phyloP scores from a whole-genome alignment of 108 stramenopile genomes.

The Nitzschia sp. region DNA sequence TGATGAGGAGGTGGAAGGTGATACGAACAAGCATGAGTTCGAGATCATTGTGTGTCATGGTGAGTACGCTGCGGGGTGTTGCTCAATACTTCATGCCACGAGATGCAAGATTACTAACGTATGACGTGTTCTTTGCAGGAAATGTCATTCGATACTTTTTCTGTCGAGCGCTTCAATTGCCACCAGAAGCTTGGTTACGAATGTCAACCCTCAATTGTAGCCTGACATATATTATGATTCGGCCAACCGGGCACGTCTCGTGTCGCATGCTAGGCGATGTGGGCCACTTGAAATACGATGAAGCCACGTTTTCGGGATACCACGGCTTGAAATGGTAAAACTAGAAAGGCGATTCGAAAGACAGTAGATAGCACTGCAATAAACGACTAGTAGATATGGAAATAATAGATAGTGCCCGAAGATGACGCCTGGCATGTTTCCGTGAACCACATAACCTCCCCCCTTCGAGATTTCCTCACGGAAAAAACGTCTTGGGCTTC shows the following conservation, averaged over 20 bases:
- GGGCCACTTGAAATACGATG: conserved; percentile 77
- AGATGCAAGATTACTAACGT: too few relatives aligned
- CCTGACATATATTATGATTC: conserved; percentile 83
- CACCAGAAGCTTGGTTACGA: conserved; percentile 92
- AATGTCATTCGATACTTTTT: conserved; percentile 95
- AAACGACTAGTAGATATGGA: too few relatives aligned
- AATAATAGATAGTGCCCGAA: too few relatives aligned
- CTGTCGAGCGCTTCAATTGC: conserved; percentile 89
- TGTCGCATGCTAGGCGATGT: conserved; percentile 88
- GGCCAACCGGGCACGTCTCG: conserved; percentile 81
- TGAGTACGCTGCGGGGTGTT: background rate
- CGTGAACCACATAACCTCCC: too few relatives aligned
- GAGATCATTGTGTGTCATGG: conserved; percentile 95
- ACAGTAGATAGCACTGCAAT: too few relatives aligned
- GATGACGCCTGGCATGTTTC: too few relatives aligned
- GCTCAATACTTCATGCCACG: too few relatives aligned
- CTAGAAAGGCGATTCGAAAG: background rate
- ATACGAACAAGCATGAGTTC: conserved; percentile 66
- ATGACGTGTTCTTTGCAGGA: conserved; percentile 31
- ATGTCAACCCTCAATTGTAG: conserved; percentile 89
- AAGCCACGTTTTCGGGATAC: conserved; percentile 70
- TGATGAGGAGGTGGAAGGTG: conserved; percentile 16
- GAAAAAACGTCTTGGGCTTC: too few relatives aligned
- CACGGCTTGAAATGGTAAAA: conserved; percentile 81
- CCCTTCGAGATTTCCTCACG: too few relatives aligned